Evolutionary conservation across 1,139 yeast species (phyloP).

Genomic region (Saccharomycopsis phalli): DNA sequence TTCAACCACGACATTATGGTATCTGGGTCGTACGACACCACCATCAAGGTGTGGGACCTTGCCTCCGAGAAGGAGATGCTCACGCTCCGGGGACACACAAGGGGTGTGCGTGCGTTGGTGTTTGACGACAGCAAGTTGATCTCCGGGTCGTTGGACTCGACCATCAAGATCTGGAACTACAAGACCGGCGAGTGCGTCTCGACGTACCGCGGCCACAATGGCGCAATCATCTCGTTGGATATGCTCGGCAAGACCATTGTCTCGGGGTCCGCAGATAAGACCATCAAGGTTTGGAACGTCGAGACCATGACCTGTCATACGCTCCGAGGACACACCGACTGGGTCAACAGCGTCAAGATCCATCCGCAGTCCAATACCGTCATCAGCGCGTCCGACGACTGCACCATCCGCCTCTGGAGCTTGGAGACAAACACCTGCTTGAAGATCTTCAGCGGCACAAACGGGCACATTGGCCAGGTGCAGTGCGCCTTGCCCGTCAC

Average conservation of each 20-base stretch:
- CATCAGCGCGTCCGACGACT: constrained; percentile 85
- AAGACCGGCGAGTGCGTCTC: constrained; percentile 90
- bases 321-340: constrained; percentile 83
- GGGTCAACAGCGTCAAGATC: constrained; percentile 85
- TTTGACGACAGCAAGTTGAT: constrained; percentile 85
- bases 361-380: constrained; percentile 72
- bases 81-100: constrained; percentile 72
- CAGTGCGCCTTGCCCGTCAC: constrained; percentile 82
- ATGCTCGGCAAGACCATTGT: constrained; percentile 71
- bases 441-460: constrained; percentile 48
- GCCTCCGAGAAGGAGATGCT: constrained; percentile 70
- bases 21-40: constrained; percentile 87
- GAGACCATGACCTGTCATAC: constrained; percentile 89
- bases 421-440: constrained; percentile 70
- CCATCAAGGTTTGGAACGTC: constrained; percentile 94
- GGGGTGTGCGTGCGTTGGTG: constrained; percentile 74
- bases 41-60: constrained; percentile 84
- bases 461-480: constrained; percentile 67
- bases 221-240: constrained; percentile 68
- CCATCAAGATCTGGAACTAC: constrained; percentile 93
- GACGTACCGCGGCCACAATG: constrained; percentile 88
- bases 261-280: constrained; percentile 86
- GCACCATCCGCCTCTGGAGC: constrained; percentile 94
- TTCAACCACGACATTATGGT: constrained; percentile 69
- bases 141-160: constrained; percentile 85